Percentiles rank a stretch among this genome's conserved stretches.
These are phyloP conservation scores for Rhizoclosmatium sp. DNA, from an alignment of 192 early-diverging fungal species.

Conservation along the genomic window DNA sequence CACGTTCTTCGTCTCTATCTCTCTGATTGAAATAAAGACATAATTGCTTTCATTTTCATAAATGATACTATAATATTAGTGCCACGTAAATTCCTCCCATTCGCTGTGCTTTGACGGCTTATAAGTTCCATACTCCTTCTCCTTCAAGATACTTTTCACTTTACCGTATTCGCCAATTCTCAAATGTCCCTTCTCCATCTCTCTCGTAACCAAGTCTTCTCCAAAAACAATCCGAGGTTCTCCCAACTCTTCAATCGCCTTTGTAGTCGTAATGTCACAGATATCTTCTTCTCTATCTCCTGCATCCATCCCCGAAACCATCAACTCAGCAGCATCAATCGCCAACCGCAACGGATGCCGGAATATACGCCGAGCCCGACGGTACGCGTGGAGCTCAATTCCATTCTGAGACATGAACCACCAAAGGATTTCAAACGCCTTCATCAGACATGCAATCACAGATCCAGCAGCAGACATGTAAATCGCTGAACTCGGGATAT, in stretches of 20 bases:
- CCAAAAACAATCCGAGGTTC: slow-evolving; percentile 24
- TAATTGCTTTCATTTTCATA: neutral
- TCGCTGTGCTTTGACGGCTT: neutral
- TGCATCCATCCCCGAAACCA: slow-evolving; percentile 18
- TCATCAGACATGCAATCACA: slow-evolving; percentile 23
- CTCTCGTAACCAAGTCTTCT: slow-evolving; percentile 24
- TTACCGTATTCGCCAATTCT: slow-evolving; percentile 31
- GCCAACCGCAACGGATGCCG: slow-evolving; percentile 34
- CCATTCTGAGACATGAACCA: slow-evolving; percentile 33
- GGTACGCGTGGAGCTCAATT: slow-evolving; percentile 20
- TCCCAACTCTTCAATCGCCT: slow-evolving; percentile 22
- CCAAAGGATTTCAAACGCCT: slow-evolving; percentile 32
- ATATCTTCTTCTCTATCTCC: slow-evolving; percentile 22
- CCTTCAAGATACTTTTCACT: slow-evolving; percentile 19
- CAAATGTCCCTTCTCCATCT: slow-evolving; percentile 31
- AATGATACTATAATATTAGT: neutral
- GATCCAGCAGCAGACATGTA: slow-evolving; percentile 12
- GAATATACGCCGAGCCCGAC: slow-evolving; percentile 17
- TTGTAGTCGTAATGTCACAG: slow-evolving; percentile 18
- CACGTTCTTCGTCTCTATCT: neutral
- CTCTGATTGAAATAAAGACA: neutral
- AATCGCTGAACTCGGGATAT: slow-evolving; percentile 19
- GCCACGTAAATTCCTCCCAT: slow-evolving; percentile 14
- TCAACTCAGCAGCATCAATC: slow-evolving; percentile 33
- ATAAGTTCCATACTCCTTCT: slow-evolving; percentile 17